phyloP scores from a whole-genome alignment of 495 filamentous ascomycete genomes.

The Penicillium bovifimosum region DNA sequence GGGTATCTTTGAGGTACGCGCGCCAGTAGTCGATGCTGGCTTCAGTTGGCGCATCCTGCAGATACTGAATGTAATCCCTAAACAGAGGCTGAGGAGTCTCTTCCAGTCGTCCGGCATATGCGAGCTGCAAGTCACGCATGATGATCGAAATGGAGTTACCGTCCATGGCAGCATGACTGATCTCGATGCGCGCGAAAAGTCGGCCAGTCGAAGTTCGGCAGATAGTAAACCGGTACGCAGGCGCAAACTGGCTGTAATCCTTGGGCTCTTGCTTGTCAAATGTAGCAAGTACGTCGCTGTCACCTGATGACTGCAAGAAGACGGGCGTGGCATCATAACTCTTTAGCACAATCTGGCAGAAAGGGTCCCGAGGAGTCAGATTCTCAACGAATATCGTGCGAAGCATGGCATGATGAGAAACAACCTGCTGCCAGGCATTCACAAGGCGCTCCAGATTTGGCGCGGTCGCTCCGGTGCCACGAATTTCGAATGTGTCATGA shows the following conservation, averaged over 20 bases:
- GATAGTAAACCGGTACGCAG: slow-evolving; percentile 47
- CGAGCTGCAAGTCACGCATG: slow-evolving; percentile 40
- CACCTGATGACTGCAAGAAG: slow-evolving; percentile 30
- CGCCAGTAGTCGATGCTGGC: slow-evolving; percentile 50
- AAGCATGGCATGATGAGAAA: slow-evolving; percentile 46
- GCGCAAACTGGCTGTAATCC: slow-evolving; percentile 29
- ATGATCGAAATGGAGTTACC: slow-evolving; percentile 46
- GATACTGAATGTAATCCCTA: slow-evolving; percentile 49
- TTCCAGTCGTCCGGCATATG: slow-evolving; percentile 40
- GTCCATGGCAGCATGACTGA: slow-evolving; percentile 53
- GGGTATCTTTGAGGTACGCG: slow-evolving; percentile 40
- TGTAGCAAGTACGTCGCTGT: slow-evolving; percentile 25
- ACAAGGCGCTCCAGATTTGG: slow-evolving; percentile 37
- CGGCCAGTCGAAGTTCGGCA: slow-evolving; percentile 35
- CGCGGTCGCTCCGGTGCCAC: slow-evolving; percentile 13
- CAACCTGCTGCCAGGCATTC: slow-evolving; percentile 44
- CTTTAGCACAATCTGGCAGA: slow-evolving; percentile 50
- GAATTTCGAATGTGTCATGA: slow-evolving; percentile 57
- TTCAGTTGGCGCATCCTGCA: slow-evolving; percentile 31
- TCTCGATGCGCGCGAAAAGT: slow-evolving; percentile 49
- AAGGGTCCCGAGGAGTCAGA: slow-evolving; percentile 37
- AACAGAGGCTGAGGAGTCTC: slow-evolving; percentile 40
- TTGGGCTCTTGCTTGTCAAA: slow-evolving; percentile 33
- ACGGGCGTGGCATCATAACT: slow-evolving; percentile 26
- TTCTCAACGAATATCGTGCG: slow-evolving; percentile 50